Conservation (phyloP, 2,329 filamentous ascomycete genomes). For the Proliferodiscus dingleyae region DNA sequence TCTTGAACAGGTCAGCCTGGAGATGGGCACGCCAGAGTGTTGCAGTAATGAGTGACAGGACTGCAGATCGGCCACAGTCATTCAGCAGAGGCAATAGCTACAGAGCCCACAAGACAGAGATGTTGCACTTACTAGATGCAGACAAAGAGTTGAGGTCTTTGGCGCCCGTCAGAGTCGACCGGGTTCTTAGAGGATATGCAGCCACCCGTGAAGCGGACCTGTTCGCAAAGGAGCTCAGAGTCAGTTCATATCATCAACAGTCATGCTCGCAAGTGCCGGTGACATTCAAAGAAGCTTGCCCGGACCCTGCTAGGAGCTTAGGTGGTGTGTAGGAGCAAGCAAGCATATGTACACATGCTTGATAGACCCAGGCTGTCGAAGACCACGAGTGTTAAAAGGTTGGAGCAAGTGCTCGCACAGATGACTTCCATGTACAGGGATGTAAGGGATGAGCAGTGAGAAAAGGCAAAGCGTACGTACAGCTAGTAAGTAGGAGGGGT, state of each 20-base stretch:
- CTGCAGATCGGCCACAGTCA: too few relatives aligned
- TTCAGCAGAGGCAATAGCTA: slow-evolving; percentile 9
- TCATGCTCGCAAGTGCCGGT: slow-evolving; percentile 23
- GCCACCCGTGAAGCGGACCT: slow-evolving; percentile 30
- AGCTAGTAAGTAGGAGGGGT: slow-evolving; percentile 8
- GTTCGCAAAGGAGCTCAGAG: slow-evolving; percentile 24
- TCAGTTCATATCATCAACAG: slow-evolving; percentile 26
- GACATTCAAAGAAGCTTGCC: slow-evolving; percentile 13
- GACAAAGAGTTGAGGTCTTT: slow-evolving; percentile 29
- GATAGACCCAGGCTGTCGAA: slow-evolving; percentile 2
- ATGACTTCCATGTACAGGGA: slow-evolving; percentile 25
- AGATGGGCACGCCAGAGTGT: neutral
- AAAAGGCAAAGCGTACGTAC: slow-evolving; percentile 16
- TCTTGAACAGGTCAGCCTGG: slow-evolving; percentile 14
- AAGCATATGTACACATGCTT: slow-evolving; percentile 19
- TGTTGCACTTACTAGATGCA: slow-evolving; percentile 22
- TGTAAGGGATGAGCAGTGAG: slow-evolving; percentile 19
- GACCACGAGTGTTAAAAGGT: slow-evolving; percentile 5
- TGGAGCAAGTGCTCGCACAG: slow-evolving; percentile 21
- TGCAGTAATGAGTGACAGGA: neutral
- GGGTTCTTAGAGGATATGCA: slow-evolving; percentile 29
- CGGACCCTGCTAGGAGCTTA: slow-evolving; percentile 2
- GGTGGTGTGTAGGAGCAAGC: slow-evolving; percentile 6
- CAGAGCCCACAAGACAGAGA: slow-evolving; percentile 12
- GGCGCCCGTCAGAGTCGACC: slow-evolving; percentile 20